Conservation (phyloP, 768 basidiomycete species). For the Tulasnella calospora region DNA sequence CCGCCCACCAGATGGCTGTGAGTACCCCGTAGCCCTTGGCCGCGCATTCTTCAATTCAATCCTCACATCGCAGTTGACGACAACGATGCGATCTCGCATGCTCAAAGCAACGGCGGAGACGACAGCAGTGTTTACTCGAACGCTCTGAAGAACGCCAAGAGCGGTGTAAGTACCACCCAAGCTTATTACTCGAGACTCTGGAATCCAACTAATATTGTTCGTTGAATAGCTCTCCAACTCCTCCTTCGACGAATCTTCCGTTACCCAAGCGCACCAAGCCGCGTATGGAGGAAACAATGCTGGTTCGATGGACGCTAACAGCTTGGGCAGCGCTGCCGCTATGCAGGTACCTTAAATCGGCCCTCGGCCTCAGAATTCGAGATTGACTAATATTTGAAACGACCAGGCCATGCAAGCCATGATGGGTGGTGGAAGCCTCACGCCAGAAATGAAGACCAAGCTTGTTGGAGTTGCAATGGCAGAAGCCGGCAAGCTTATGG, state of each 20-base stretch:
- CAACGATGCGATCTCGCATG: conserved; percentile 17
- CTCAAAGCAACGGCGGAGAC: conserved; percentile 14
- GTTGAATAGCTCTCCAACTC: conserved; percentile 6
- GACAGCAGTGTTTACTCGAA: conserved; percentile 9
- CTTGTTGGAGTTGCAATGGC: conserved; percentile 84
- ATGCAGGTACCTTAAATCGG: conserved; percentile 19
- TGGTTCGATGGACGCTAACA: not conserved
- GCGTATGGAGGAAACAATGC: conserved; percentile 14
- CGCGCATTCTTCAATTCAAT: not conserved
- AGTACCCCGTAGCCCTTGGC: not conserved
- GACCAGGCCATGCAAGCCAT: conserved; percentile 37
- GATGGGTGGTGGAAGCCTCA: not conserved
- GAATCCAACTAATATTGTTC: not conserved
- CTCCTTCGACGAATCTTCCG: conserved; percentile 6
- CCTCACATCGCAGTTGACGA: conserved; percentile 15
- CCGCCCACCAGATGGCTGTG: not conserved
- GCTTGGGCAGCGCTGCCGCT: conserved; percentile 23
- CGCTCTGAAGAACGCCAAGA: conserved; percentile 23
- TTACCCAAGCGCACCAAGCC: conserved; percentile 20
- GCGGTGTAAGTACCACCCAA: not conserved
- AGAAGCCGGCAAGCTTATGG: conserved; percentile 68
- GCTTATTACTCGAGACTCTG: not conserved
- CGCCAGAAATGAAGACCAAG: conserved; percentile 35
- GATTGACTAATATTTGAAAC: not conserved
- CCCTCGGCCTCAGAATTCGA: not conserved